A percentile compares a stretch with the other conserved stretches of the same genome.
Evolutionary conservation across 257 asterid genomes (phyloP).

Genomic region (Forsythia viridissima): DNA sequence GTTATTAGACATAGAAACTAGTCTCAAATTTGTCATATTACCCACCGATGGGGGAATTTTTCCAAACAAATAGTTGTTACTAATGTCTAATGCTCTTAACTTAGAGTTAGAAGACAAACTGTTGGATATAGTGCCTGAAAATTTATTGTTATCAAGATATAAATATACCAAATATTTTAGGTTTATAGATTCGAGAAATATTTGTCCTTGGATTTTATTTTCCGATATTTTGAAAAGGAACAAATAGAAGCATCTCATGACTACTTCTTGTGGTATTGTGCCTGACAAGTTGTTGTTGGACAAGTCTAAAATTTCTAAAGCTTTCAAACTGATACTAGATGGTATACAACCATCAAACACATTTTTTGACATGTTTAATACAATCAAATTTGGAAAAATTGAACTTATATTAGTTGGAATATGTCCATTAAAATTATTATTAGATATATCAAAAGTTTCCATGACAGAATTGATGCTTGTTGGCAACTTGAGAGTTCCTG

Average conservation of each 20-base stretch:
- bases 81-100: too few relatives aligned
- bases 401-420: constrained; percentile 3
- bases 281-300: constrained; percentile 19
- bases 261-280: too few relatives aligned
- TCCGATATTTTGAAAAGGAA: too few relatives aligned
- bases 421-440: constrained; percentile 1
- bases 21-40: neutral
- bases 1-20: neutral
- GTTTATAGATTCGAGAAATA: too few relatives aligned
- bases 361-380: constrained; percentile 1
- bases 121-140: too few relatives aligned
- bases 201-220: too few relatives aligned
- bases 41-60: too few relatives aligned
- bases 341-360: constrained; percentile 22
- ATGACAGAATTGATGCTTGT: neutral
- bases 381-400: neutral
- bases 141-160: too few relatives aligned
- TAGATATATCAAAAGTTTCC: neutral
- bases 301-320: constrained; percentile 10
- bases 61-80: too few relatives aligned
- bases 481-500: neutral
- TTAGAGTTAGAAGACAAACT: too few relatives aligned
- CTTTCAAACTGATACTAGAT: constrained; percentile 10
- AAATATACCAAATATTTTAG: too few relatives aligned
- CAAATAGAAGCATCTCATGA: too few relatives aligned